Evolutionary conservation across 495 filamentous ascomycete species (phyloP), one percentile per base, ranked within the genome.

Genomic region (Massariosphaeria phaeospora): DNA sequence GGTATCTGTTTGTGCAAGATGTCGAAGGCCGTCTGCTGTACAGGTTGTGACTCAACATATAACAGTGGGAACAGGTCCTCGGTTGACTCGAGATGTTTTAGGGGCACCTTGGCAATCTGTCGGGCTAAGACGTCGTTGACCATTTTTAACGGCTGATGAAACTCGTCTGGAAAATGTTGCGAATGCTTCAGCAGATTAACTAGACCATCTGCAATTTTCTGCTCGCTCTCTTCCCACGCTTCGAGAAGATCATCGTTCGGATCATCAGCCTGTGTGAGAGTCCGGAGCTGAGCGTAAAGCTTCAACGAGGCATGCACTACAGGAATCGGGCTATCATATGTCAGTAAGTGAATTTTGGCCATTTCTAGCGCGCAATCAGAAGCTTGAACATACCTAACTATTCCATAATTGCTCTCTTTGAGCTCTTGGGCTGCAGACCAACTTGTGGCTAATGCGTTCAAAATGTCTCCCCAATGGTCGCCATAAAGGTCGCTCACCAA

Each of bases 161-260:
- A 79, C 2, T 74, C 71, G 45, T 78, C 61, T 6, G 79, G 26
- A 71, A 67, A 29, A 69, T 68, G 48, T 24, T 59, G 57, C 26
- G 68, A 61, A 30, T 65, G 64, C 24, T 76, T 73, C 0, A 90
- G 73, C 3, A 89, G 68, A n/a, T 73, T 74, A 11, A 90, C 71
- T 11, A 96, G 64, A 6, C 73, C 77, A 35, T 72, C 69, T 20
- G 79, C 78, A 2, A 83, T 71, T 0, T 64, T 62, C 10, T 67
- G 57, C 15, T 74, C 71, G 12, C 71, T 74, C 21, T 80, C 75
- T 21, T 72, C 71, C 72, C 89, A 81, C 3, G 79, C 79, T 58
- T 98, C 91, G 8, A 81, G 69, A 2, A 95, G 77, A 66, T 97
- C 91, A 64, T 96, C 91, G 63, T 96, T 96, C 17, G 81, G 70